Base-by-base conservation (phyloP, 1,284 basidiomycete species). In the Thelephora terrestris region DNA sequence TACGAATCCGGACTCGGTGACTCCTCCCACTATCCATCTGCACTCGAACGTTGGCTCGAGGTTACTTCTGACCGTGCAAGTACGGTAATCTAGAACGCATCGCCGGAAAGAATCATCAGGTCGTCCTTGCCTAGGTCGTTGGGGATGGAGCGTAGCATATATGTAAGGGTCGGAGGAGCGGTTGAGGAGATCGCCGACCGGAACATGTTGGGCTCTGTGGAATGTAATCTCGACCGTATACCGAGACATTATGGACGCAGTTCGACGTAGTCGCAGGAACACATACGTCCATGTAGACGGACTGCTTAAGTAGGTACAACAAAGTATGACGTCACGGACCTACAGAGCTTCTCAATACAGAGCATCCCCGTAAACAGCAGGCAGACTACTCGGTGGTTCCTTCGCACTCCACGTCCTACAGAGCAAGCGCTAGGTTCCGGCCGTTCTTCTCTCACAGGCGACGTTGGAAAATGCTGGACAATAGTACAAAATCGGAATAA, bases 181-280 rank as follows among this genome's bases (percentile, higher is more conserved):
- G 36, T 58, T 55, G 48, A 61, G 56, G 24, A 70, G 43, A 56
- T 74, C 71, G 12, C 63, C 61, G 27, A 71, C 55, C 7, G 71
- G 73, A 9, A 73, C 58, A 54, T 71, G 65, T 16, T 50, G 52
- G 4, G 68, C 70, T 21, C 59, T 52, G 55, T 71, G 65, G 48
- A 75, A 67, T 17, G 64, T 65, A 45, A 75, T 63, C 45, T 65
- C 62, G 55, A 72, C 62, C 5, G 61, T 69, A 52, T 69, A 72
- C 29, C 29, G 9, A 14, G 37, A 32, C 29, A 32, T 32, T 5
- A 12, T 32, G 7, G 14, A 10, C 29, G 9, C 29, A 3, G 29
- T 32, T 32, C 29, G 6, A 12, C 29, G 29, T 14, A 32, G 29
- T 32, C 29, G 29, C 6, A 27, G 25, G 9, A 27, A 9, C 9